Conservation (phyloP, 768 basidiomycete genomes). For the Cystobasidiopsis lactophilus region DNA sequence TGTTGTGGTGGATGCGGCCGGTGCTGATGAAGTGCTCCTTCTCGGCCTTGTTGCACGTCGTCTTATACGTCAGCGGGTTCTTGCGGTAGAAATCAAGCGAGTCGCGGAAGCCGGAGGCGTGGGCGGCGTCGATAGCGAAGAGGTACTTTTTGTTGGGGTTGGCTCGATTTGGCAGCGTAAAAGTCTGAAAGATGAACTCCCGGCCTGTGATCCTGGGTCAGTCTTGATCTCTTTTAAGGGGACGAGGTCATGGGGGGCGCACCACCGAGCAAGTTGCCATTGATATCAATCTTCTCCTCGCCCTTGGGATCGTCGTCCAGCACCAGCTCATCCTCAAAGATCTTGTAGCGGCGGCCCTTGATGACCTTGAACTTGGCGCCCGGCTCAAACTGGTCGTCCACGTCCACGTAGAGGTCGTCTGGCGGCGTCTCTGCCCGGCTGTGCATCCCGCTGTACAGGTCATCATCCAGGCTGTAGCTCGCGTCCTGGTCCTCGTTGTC, state of each 20-base stretch:
- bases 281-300: constrained; percentile 69
- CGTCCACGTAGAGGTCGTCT: background rate
- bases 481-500: background rate
- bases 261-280: constrained; percentile 71
- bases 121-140: constrained; percentile 92
- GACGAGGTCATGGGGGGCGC: constrained; percentile 19
- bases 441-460: no score
- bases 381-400: background rate
- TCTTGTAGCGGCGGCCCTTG: constrained; percentile 47
- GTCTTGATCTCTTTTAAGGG: background rate
- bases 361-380: constrained; percentile 25
- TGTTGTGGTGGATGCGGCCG: constrained; percentile 68
- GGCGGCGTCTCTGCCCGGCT: background rate
- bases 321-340: constrained; percentile 74
- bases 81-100: constrained; percentile 95
- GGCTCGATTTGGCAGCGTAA: constrained; percentile 51
- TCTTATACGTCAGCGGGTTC: constrained; percentile 70
- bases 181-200: constrained; percentile 69
- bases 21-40: constrained; percentile 77
- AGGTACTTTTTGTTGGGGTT: constrained; percentile 71
- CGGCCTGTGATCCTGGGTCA: constrained; percentile 48
- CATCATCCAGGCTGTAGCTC: background rate
- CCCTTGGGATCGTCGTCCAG: constrained; percentile 67
- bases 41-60: constrained; percentile 68
- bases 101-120: constrained; percentile 85